phyloP scores from a whole-genome alignment of 192 early-diverging fungal genomes.

The Backusella parvicylindrica region DNA sequence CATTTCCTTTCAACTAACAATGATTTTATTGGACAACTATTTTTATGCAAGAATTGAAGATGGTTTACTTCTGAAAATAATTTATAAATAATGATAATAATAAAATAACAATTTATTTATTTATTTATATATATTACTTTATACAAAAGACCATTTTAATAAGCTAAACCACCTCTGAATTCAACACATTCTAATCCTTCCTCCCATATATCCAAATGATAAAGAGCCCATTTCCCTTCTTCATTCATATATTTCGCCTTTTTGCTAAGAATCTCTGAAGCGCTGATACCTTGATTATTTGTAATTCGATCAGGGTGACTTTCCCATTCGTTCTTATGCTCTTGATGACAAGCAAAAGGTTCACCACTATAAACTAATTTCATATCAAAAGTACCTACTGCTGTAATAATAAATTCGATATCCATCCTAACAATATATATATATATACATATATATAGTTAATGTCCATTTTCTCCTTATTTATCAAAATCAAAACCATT shows the following conservation, averaged over 20 bases:
- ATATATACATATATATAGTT: neutral
- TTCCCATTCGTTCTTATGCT: constrained; percentile 26
- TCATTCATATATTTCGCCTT: constrained; percentile 19
- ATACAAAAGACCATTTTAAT: neutral
- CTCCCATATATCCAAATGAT: constrained; percentile 28
- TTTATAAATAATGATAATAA: too few relatives aligned
- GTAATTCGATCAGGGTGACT: neutral
- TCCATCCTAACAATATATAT: constrained; percentile 21
- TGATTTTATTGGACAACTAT: too few relatives aligned
- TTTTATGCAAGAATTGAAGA: too few relatives aligned
- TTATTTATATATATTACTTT: too few relatives aligned
- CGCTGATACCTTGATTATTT: constrained; percentile 13
- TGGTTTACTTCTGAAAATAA: too few relatives aligned
- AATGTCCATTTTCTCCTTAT: neutral
- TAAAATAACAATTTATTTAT: too few relatives aligned
- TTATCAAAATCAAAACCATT: neutral
- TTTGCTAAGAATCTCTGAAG: constrained; percentile 9
- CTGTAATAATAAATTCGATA: constrained; percentile 29
- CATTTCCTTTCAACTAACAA: too few relatives aligned
- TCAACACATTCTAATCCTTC: constrained; percentile 23
- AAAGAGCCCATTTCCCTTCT: constrained; percentile 23
- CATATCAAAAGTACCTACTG: constrained; percentile 17
- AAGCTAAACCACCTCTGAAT: constrained; percentile 18
- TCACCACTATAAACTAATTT: constrained; percentile 14
- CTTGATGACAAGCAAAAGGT: constrained; percentile 25